phyloP scores from a whole-genome alignment of 148 eudicot genomes.

The Chenopodium formosanum region DNA sequence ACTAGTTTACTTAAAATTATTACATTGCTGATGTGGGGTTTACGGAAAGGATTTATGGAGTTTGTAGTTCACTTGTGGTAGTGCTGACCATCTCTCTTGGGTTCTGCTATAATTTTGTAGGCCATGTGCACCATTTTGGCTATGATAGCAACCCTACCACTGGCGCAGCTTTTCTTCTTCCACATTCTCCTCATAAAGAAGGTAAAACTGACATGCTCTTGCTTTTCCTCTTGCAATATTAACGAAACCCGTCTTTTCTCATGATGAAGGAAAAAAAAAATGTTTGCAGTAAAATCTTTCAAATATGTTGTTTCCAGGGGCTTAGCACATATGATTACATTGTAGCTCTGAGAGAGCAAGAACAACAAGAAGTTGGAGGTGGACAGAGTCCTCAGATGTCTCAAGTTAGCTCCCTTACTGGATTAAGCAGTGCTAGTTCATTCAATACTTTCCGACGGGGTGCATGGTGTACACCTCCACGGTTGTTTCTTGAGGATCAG shows the following conservation, averaged over 20 bases:
- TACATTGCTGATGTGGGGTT: background rate
- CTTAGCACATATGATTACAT: conserved; percentile 98
- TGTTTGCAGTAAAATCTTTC: background rate
- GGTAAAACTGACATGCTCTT: conserved; percentile 36
- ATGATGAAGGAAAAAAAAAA: background rate
- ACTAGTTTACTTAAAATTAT: background rate
- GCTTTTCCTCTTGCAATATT: background rate
- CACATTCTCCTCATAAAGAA: conserved; percentile 95
- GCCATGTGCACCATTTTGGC: conserved; percentile 87
- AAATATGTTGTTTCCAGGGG: conserved; percentile 47
- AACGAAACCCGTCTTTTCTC: background rate
- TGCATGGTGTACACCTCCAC: conserved; percentile 98
- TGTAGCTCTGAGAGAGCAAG: conserved; percentile 95
- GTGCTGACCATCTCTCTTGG: background rate
- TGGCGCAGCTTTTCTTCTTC: conserved; percentile 97
- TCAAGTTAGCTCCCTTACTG: conserved; percentile 87
- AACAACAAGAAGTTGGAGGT: conserved; percentile 81
- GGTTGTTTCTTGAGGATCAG: conserved; percentile 93
- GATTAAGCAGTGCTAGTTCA: conserved; percentile 94
- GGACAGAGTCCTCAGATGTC: conserved; percentile 99
- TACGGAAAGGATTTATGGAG: background rate
- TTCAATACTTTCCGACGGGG: conserved; percentile 78
- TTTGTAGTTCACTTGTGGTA: background rate
- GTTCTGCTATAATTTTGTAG: conserved; percentile 37
- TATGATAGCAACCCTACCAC: conserved; percentile 89